Percentiles rank a stretch among this genome's conserved stretches.
phyloP scores from a whole-genome alignment of 2,329 filamentous ascomycete species.

The Trichoderma semiorbis region DNA sequence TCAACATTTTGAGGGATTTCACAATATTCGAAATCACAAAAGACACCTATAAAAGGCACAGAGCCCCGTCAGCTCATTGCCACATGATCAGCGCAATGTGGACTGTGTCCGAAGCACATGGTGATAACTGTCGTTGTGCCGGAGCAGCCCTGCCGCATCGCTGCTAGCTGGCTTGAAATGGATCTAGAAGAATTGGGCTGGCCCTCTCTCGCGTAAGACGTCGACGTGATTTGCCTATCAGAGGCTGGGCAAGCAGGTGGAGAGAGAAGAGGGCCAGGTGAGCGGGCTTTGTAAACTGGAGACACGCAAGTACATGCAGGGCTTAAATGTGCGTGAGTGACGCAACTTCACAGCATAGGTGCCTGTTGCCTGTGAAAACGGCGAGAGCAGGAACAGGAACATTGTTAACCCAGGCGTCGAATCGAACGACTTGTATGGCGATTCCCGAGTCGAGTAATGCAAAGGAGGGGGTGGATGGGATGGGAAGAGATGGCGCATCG shows the following conservation, averaged over 20 bases:
- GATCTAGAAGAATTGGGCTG: conserved; percentile 5
- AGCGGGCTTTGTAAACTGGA: neutral
- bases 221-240: neutral
- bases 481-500: neutral
- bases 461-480: neutral
- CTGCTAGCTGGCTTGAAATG: neutral
- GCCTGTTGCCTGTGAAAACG: neutral
- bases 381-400: neutral
- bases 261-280: neutral
- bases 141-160: neutral
- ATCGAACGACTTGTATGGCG: neutral
- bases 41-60: neutral
- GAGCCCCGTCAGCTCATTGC: neutral
- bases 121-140: neutral
- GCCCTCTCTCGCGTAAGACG: conserved; percentile 9
- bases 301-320: neutral
- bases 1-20: neutral
- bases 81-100: conserved; percentile 8
- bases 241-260: neutral
- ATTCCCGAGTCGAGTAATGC: neutral
- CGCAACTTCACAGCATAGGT: neutral
- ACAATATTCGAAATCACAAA: neutral
- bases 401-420: neutral
- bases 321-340: neutral
- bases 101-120: neutral